Evolutionary conservation across 306 rosid genomes (phyloP), one percentile per base, ranked within the genome.

Genomic region (Rosa multiflora): DNA sequence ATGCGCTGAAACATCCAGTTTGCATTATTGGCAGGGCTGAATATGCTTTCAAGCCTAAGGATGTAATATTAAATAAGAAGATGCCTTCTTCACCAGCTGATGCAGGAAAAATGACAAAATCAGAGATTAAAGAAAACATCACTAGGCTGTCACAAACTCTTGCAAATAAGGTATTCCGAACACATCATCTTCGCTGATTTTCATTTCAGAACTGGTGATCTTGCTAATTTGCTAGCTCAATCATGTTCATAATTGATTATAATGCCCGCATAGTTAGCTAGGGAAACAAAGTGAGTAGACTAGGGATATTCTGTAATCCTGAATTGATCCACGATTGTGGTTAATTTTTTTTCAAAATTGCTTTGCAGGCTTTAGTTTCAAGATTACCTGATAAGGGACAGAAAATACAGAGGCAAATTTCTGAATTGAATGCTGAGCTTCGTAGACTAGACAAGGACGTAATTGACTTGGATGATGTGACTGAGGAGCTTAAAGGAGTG

Each of bases 21-120:
- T 77, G 29, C 58, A 44, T 79, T 79, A 35, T 51, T 76, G 76
- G 68, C 90, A 94, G 99, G 53, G 88, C 92, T 35, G 89, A 77
- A 62, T 82, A 77, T 79, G 99, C 99, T 62, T 91, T 86, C 86
- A 92, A 88, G 8, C 99, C 99, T 0, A 94, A 92, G 89, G 92
- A 94, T 79, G 84, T 92, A 18, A 77, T 40, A 18, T 35, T 73
- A 73, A 84, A 64, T 75, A 88, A 83, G 88, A 88, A 82, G 74
- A 6, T 23, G 39, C 79, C 44, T 44, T 73, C 89, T 73, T 88
- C 92, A 69, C 92, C 97, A 15, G 71, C 67, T 51, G 88, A 78
- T 77, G 79, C 9, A 11, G 85, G 85, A 77, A 86, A 89, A 84
- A n/a, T 82, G 82, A 83, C 92, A 0, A 94, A 79, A 81, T 78